A percentile compares a stretch with the other conserved stretches of the same genome.
Conservation (phyloP, 345 rosid genomes). For the Dovyalis caffra region DNA sequence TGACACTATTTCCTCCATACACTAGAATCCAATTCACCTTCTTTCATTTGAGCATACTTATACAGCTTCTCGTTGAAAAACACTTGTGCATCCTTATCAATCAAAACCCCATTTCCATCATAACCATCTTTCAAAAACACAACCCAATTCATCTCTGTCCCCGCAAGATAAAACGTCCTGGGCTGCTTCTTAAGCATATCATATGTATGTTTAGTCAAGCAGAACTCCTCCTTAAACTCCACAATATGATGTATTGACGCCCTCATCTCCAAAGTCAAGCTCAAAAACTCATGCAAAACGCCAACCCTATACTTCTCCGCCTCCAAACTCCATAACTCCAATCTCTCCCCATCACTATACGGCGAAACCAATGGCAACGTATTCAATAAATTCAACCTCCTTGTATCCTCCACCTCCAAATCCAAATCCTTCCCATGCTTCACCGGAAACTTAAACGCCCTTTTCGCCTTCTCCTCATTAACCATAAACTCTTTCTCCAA, state of each 20-base stretch:
- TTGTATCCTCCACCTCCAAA: slow-evolving; percentile 46
- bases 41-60: slow-evolving; percentile 51
- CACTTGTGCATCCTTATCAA: slow-evolving; percentile 71
- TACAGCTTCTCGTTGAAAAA: slow-evolving; percentile 62
- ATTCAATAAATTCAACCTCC: slow-evolving; percentile 57
- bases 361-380: slow-evolving; percentile 84
- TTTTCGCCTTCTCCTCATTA: slow-evolving; percentile 58
- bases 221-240: slow-evolving; percentile 88
- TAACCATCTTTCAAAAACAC: slow-evolving; percentile 72
- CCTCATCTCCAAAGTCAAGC: slow-evolving; percentile 84
- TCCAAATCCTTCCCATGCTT: slow-evolving; percentile 69
- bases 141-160: slow-evolving; percentile 95
- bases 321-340: slow-evolving; percentile 71
- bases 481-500: slow-evolving; percentile 59
- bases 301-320: slow-evolving; percentile 93
- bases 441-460: slow-evolving; percentile 64
- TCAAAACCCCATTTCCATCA: slow-evolving; percentile 53
- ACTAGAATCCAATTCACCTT: slow-evolving; percentile 28
- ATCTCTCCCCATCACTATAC: slow-evolving; percentile 61
- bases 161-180: slow-evolving; percentile 73
- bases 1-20: no score
- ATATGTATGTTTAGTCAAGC: slow-evolving; percentile 80
- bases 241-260: slow-evolving; percentile 88
- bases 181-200: slow-evolving; percentile 82
- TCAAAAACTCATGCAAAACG: slow-evolving; percentile 77